phyloP scores from a whole-genome alignment of 1,284 basidiomycete species.

The Earliella scabrosa region DNA sequence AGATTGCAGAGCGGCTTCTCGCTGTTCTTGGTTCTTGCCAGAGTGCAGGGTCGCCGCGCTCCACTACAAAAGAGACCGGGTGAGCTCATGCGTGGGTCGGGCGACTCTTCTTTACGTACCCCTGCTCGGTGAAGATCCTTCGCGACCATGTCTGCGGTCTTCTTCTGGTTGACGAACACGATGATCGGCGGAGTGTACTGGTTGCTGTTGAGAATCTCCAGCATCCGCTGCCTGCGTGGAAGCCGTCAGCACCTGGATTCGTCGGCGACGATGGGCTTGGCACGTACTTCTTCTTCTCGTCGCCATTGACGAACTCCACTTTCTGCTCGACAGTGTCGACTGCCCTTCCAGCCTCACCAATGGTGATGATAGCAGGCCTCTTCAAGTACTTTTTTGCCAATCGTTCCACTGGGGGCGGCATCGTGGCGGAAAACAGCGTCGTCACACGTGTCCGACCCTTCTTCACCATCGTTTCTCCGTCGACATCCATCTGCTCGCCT shows the following conservation, averaged over 20 bases:
- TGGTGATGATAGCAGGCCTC: slow-evolving; percentile 93
- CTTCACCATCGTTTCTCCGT: slow-evolving; percentile 64
- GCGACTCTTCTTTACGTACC: slow-evolving; percentile 45
- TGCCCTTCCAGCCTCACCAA: slow-evolving; percentile 96
- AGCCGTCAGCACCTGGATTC: slow-evolving; percentile 11
- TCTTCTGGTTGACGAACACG: slow-evolving; percentile 99
- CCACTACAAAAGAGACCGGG: slow-evolving; percentile 56
- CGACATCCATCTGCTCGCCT: slow-evolving; percentile 67
- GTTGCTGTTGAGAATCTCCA: slow-evolving; percentile 90
- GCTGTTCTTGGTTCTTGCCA: slow-evolving; percentile 96
- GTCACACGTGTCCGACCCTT: slow-evolving; percentile 86
- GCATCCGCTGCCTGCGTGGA: slow-evolving; percentile 66
- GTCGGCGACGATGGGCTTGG: background rate
- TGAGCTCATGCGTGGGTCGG: slow-evolving; percentile 9
- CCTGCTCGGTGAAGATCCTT: slow-evolving; percentile 89
- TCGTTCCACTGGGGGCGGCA: slow-evolving; percentile 96
- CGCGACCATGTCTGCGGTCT: slow-evolving; percentile 95
- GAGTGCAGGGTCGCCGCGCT: slow-evolving; percentile 91
- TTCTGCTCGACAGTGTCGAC: slow-evolving; percentile 98
- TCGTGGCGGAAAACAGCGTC: slow-evolving; percentile 96
- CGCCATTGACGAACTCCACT: slow-evolving; percentile 91
- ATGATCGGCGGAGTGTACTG: slow-evolving; percentile 92
- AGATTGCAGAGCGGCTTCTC: slow-evolving; percentile 89
- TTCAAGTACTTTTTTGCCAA: slow-evolving; percentile 93
- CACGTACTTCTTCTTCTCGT: slow-evolving; percentile 92